Evolutionary conservation across 176 grass and related monocot species (phyloP).

Genomic region (Otatea glauca): DNA sequence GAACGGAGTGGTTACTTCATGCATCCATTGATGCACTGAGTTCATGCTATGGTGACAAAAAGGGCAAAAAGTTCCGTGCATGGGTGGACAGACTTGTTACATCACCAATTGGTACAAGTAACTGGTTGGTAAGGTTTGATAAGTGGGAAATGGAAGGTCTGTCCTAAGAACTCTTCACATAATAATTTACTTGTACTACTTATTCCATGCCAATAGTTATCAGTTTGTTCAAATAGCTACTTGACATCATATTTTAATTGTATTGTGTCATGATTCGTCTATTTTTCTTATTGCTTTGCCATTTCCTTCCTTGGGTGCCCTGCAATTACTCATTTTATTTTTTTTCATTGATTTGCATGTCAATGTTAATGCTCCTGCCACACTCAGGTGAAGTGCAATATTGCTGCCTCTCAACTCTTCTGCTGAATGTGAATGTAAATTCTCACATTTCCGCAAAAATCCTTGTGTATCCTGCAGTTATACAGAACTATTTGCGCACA

Average conservation of each 20-base stretch:
- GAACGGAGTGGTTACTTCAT: constrained; percentile 66
- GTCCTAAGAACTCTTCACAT: constrained; percentile 24
- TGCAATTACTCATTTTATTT: not conserved
- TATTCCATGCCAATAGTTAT: constrained; percentile 4
- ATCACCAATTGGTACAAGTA: constrained; percentile 58
- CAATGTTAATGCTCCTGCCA: constrained; percentile 12
- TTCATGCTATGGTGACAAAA: constrained; percentile 70
- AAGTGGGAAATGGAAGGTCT: constrained; percentile 84
- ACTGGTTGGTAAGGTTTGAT: constrained; percentile 86
- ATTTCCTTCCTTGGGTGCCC: not conserved
- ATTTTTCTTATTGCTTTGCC: not conserved
- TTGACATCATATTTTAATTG: constrained; percentile 1
- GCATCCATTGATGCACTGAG: constrained; percentile 57
- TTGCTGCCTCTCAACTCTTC: constrained; percentile 62
- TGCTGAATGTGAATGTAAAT: constrained; percentile 72
- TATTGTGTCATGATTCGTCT: not conserved
- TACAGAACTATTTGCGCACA: constrained; percentile 10
- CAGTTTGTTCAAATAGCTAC: constrained; percentile 12
- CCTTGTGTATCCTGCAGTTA: not conserved
- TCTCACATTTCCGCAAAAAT: not conserved
- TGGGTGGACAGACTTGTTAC: constrained; percentile 86
- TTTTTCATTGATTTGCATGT: not conserved
- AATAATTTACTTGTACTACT: not conserved
- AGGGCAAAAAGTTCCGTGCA: constrained; percentile 58
- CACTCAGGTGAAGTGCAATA: constrained; percentile 47